phyloP scores from a whole-genome alignment of 2,329 filamentous ascomycete species.

The Emydomyces testavorans region DNA sequence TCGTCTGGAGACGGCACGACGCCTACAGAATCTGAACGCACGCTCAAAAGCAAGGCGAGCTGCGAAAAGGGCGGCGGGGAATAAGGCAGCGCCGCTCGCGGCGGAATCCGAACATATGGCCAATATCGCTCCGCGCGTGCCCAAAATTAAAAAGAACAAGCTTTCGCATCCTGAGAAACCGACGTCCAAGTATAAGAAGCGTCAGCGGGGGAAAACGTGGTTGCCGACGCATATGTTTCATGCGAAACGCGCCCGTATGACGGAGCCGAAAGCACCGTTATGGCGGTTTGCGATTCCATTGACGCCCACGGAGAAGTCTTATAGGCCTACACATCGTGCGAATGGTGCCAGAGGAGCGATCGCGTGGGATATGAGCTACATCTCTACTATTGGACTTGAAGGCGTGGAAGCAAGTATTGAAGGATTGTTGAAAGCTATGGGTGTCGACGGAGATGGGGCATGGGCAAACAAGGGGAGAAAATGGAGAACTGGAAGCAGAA shows the following conservation, averaged over 20 bases:
- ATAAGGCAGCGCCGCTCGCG: constrained; percentile 18
- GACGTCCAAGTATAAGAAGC: constrained; percentile 64
- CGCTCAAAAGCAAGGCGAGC: constrained; percentile 33
- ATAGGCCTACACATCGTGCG: constrained; percentile 74
- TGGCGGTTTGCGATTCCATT: constrained; percentile 84
- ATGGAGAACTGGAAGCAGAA: constrained; percentile 56
- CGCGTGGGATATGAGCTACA: constrained; percentile 89
- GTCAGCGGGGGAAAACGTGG: constrained; percentile 84
- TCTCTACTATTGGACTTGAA: constrained; percentile 70
- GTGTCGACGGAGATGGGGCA: constrained; percentile 46
- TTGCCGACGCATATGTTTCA: constrained; percentile 91
- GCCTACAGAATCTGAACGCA: constrained; percentile 50
- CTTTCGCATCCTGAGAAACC: constrained; percentile 54
- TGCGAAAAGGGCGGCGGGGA: constrained; percentile 33
- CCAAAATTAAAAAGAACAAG: constrained; percentile 59
- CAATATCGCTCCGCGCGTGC: constrained; percentile 34
- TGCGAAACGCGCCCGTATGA: constrained; percentile 84
- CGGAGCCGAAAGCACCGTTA: constrained; percentile 60
- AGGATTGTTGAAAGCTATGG: constrained; percentile 54
- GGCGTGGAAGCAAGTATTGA: constrained; percentile 55
- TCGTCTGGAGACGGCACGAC: constrained; percentile 64
- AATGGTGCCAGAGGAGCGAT: constrained; percentile 64
- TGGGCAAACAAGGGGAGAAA: constrained; percentile 55
- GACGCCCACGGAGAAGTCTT: constrained; percentile 79
- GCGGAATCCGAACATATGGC: constrained; percentile 17